phyloP scores from a whole-genome alignment of 495 filamentous ascomycete species.

The Pseudoneurospora amorphoporcata region DNA sequence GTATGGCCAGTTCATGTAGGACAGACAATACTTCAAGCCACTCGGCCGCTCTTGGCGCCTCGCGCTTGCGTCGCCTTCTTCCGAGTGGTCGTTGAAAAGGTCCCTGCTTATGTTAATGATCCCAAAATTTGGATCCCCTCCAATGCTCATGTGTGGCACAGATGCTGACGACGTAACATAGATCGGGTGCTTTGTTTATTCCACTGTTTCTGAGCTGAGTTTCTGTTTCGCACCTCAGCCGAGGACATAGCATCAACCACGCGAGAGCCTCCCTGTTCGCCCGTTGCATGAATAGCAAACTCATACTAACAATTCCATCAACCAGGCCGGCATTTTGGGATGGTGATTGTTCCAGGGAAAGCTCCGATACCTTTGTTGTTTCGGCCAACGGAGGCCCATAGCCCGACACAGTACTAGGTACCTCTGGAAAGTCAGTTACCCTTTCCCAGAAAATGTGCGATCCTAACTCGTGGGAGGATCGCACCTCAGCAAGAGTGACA shows the following conservation, averaged over 20 bases:
- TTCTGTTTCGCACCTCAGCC: neutral
- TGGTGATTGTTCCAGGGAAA: too few species aligned
- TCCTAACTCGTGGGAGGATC: too few species aligned
- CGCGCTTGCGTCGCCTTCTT: neutral
- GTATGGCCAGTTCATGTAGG: neutral
- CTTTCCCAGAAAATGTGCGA: too few species aligned
- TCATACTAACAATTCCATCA: too few species aligned
- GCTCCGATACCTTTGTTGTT: too few species aligned
- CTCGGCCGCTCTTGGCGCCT: neutral
- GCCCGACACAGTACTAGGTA: neutral
- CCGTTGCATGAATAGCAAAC: too few species aligned
- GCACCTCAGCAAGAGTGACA: too few species aligned
- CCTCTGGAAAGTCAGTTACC: neutral
- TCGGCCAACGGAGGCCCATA: too few species aligned
- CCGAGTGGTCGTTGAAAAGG: neutral
- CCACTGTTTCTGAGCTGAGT: neutral
- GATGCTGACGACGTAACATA: neutral
- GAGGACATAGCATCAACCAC: neutral
- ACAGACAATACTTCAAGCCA: neutral
- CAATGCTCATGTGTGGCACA: neutral
- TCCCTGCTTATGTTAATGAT: neutral
- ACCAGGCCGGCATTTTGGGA: too few species aligned
- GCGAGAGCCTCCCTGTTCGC: neutral
- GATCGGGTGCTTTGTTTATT: neutral
- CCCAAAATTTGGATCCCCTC: neutral